These are phyloP conservation scores for Apiotrichum porosum DNA, from an alignment of 1,284 basidiomycete genomes.

Conservation along the genomic window DNA sequence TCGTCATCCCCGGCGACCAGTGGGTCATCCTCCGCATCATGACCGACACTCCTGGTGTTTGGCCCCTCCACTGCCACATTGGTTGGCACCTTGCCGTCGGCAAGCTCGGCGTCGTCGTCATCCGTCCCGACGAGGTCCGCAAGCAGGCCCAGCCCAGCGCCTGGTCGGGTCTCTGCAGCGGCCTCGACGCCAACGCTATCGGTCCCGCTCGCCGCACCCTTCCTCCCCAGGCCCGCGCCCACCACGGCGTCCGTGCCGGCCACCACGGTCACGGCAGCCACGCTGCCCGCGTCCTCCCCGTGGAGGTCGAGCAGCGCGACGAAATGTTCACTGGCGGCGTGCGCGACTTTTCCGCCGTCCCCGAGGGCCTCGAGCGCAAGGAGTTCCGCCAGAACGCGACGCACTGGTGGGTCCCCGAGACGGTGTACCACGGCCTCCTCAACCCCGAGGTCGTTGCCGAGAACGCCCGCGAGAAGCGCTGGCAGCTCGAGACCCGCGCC, in stretches of 20 bases:
- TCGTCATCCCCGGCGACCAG: slow-evolving; percentile 29
- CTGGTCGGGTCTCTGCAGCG: slow-evolving; percentile 18
- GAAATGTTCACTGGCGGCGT: not conserved
- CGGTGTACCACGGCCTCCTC: not conserved
- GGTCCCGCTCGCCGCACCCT: slow-evolving; percentile 10
- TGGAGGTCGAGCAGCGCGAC: not conserved
- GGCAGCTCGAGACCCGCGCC: not conserved
- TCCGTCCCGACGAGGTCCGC: slow-evolving; percentile 18
- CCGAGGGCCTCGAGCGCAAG: not conserved
- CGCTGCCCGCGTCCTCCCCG: too few relatives aligned
- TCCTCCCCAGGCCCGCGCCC: not conserved
- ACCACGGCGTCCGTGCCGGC: not conserved
- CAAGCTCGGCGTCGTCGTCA: slow-evolving; percentile 13
- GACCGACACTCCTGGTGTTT: slow-evolving; percentile 26
- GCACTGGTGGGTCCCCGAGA: not conserved
- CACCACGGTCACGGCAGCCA: too few relatives aligned
- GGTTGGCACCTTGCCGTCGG: slow-evolving; percentile 20
- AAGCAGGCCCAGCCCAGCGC: slow-evolving; percentile 7
- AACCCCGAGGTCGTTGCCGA: not conserved
- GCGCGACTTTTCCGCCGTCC: not conserved
- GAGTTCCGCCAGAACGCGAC: not conserved
- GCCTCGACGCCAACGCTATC: slow-evolving; percentile 5
- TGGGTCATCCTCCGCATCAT: slow-evolving; percentile 29
- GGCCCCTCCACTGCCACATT: slow-evolving; percentile 28
- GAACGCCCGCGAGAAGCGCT: slow-evolving; percentile 1